A percentile compares a stretch with the other conserved stretches of the same genome.
Conservation (phyloP, 192 early-diverging fungal genomes). For the Physocladia obscura region DNA sequence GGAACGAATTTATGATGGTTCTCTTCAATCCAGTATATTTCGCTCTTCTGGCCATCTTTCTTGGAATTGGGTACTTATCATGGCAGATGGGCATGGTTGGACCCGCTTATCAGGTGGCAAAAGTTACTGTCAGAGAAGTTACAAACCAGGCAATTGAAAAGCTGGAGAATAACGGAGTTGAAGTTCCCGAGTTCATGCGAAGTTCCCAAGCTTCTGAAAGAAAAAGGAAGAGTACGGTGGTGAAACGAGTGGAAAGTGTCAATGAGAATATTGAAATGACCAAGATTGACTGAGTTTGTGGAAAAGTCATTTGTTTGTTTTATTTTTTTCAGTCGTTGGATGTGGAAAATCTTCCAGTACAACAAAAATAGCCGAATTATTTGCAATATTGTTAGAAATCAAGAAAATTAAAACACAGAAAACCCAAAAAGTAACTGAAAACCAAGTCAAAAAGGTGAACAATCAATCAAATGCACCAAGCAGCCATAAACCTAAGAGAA, state of each 20-base stretch:
- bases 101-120: slow-evolving; percentile 38
- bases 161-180: slow-evolving; percentile 36
- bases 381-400: no score
- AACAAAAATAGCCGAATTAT: no score
- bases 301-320: neutral
- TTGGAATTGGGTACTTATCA: slow-evolving; percentile 34
- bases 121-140: slow-evolving; percentile 36
- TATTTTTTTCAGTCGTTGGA: slow-evolving; percentile 20
- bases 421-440: no score
- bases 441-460: no score
- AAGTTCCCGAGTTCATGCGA: slow-evolving; percentile 23
- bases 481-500: no score
- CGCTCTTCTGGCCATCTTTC: slow-evolving; percentile 19
- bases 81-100: slow-evolving; percentile 47
- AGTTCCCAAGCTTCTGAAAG: neutral
- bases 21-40: slow-evolving; percentile 85
- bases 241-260: neutral
- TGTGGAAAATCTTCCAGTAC: no score
- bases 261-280: slow-evolving; percentile 13
- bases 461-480: no score
- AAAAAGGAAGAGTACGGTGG: neutral
- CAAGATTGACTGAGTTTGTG: slow-evolving; percentile 1
- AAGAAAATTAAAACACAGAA: no score
- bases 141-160: slow-evolving; percentile 23
- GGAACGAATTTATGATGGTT: slow-evolving; percentile 92